Conservation (phyloP, 2,329 filamentous ascomycete species). For the Paracamarosporium sp. region DNA sequence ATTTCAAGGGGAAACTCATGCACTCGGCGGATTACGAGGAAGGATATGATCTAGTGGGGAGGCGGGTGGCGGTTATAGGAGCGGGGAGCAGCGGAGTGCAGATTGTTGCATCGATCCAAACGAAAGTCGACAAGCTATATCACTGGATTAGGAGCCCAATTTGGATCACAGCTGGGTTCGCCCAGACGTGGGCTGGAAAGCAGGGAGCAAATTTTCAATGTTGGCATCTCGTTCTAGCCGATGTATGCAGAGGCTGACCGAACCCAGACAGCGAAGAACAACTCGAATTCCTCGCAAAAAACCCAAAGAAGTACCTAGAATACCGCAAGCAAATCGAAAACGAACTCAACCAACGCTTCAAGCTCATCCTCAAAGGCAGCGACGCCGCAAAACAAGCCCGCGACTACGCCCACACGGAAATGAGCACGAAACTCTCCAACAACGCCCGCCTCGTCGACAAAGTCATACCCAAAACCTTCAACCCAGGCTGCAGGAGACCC, state of each 20-base stretch:
- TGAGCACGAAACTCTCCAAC: constrained; percentile 49
- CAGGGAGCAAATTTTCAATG: constrained; percentile 57
- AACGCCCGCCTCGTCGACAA: constrained; percentile 49
- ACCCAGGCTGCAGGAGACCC: constrained; percentile 9
- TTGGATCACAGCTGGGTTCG: constrained; percentile 59
- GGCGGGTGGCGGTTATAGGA: constrained; percentile 52
- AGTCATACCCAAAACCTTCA: constrained; percentile 54
- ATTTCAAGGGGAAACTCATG: constrained; percentile 54
- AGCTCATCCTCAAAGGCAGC: constrained; percentile 60
- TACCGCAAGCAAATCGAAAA: constrained; percentile 58
- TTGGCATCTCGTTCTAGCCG: constrained; percentile 18
- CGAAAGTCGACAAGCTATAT: constrained; percentile 47
- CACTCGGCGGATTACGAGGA: constrained; percentile 53
- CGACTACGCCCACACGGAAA: constrained; percentile 48
- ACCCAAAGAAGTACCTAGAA: constrained; percentile 54
- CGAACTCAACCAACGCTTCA: constrained; percentile 61
- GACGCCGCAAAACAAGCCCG: constrained; percentile 52
- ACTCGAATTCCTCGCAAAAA: constrained; percentile 44
- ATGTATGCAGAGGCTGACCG: constrained; percentile 7
- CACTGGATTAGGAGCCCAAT: constrained; percentile 53
- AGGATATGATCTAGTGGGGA: constrained; percentile 42
- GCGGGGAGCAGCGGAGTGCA: constrained; percentile 52
- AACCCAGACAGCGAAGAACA: constrained; percentile 48
- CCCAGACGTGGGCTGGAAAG: constrained; percentile 54
- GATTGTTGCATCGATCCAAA: constrained; percentile 51